Evolutionary conservation across 1,139 yeast genomes (phyloP).

Genomic region (Dujonia santamariae): DNA sequence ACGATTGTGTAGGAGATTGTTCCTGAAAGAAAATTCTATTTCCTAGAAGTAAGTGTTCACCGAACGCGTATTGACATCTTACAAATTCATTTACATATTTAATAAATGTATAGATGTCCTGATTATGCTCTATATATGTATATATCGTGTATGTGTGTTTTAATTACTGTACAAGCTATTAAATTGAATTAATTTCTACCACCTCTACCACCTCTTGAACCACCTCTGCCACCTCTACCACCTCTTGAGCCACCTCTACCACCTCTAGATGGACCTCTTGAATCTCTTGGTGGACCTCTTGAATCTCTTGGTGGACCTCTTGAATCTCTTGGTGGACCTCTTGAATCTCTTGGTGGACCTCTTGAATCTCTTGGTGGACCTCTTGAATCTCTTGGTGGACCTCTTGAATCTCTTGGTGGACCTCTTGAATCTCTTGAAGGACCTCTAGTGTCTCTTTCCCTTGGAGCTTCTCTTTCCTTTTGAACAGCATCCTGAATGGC

Average conservation of each 20-base stretch:
- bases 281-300: constrained; percentile 3
- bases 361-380: constrained; percentile 3
- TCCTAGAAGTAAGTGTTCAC: too few relatives aligned
- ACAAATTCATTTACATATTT: too few relatives aligned
- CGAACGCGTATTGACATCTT: too few relatives aligned
- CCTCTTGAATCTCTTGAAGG: constrained; percentile 1
- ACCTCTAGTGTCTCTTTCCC: constrained; percentile 2
- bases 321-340: constrained; percentile 1
- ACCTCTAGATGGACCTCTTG: constrained; percentile 3
- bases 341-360: constrained; percentile 1
- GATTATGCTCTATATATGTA: too few relatives aligned
- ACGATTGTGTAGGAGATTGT: too few relatives aligned
- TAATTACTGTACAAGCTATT: too few relatives aligned
- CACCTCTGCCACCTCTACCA: constrained; percentile 1
- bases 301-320: constrained; percentile 2
- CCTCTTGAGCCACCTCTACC: constrained; percentile 6
- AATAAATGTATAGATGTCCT: too few relatives aligned
- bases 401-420: constrained; percentile 1
- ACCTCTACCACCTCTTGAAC: constrained; percentile 5
- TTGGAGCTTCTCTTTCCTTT: constrained; percentile 3
- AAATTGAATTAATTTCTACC: neutral
- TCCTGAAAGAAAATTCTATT: too few relatives aligned
- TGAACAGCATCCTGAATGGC: constrained; percentile 5
- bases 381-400: constrained; percentile 1
- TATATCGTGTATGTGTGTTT: too few relatives aligned